Evolutionary conservation across 768 basidiomycete species (phyloP).

Genomic region (Trametes cinnabarina): DNA sequence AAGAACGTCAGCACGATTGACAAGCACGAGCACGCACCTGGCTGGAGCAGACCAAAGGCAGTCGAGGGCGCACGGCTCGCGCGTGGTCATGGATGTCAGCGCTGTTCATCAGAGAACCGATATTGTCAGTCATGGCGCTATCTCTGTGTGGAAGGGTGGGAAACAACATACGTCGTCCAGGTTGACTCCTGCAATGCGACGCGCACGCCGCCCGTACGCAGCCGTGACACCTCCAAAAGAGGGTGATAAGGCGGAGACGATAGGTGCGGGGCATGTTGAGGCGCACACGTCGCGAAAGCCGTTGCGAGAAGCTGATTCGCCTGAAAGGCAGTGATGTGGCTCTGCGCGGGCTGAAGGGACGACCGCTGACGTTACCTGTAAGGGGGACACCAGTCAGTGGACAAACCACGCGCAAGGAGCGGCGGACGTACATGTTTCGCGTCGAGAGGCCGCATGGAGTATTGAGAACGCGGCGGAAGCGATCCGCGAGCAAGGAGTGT

Average conservation of each 20-base stretch:
- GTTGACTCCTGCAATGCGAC: not conserved
- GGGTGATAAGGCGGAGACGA: not conserved
- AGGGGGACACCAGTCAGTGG: not conserved
- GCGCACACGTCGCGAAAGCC: constrained; percentile 1
- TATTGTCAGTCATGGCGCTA: not conserved
- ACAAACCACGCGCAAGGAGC: not conserved
- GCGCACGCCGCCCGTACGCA: not conserved
- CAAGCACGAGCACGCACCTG: no score
- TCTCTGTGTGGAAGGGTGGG: not conserved
- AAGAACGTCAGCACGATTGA: no score
- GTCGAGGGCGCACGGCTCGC: no score
- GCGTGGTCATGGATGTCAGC: not conserved
- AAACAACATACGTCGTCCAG: not conserved
- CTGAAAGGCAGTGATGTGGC: not conserved
- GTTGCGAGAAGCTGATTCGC: not conserved
- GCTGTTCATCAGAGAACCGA: not conserved
- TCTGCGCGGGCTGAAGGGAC: not conserved
- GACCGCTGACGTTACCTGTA: not conserved
- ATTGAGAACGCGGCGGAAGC: not conserved
- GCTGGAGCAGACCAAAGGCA: no score
- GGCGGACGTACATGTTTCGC: not conserved
- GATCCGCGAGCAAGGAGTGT: not conserved
- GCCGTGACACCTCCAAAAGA: not conserved
- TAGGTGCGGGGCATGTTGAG: not conserved
- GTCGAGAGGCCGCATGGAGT: not conserved